Base-by-base conservation (phyloP, 176 grass and related monocot species). In the Aegilops umbellulata region DNA sequence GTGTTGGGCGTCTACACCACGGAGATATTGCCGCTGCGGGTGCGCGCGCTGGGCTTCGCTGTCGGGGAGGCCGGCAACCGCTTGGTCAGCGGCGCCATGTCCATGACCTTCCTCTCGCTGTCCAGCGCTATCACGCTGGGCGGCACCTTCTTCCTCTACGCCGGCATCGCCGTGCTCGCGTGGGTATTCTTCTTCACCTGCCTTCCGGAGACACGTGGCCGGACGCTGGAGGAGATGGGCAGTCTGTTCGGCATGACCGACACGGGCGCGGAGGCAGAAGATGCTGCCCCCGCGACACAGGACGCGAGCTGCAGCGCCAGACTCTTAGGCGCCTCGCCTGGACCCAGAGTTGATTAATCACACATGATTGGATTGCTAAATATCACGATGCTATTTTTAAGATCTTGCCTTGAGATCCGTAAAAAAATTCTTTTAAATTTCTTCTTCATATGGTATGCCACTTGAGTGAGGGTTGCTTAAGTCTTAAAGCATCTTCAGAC, bases 81-180 rank as follows among this genome's bases (percentile, higher is more conserved):
- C 26, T 74, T 95, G 4, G 80, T 61, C 0, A 88, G 90, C 72
- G 87, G 85, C 32, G 51, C 75, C 20, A 30, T 92, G 23, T 90
- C 93, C 78, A 92, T 95, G 93, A 92, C 93, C 12, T 95, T 95
- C 88, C 73, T 95, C 63, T 95, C 93, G 22, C 90, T 95, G 35
- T 86, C 83, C 51, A 84, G 82, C 24, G 88, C 88, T 24, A 88
- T 95, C 83, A 92, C 90, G 7, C 90, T 95, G 60, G 90, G 89
- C 6, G 93, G 90, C 22, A 92, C 82, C 81, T 95, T 95, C 93
- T 95, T 92, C 71, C 65, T 92, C 80, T 95, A 95, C 82, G 85
- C 87, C 17, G 93, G 90, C 70, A 29, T 92, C 58, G 79, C 69
- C 6, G 15, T 31, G 3, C 30, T 78, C 32, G 77, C 87, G 19